Base-by-base conservation (phyloP, 106 monocot species). In the Agapanthus africanus region DNA sequence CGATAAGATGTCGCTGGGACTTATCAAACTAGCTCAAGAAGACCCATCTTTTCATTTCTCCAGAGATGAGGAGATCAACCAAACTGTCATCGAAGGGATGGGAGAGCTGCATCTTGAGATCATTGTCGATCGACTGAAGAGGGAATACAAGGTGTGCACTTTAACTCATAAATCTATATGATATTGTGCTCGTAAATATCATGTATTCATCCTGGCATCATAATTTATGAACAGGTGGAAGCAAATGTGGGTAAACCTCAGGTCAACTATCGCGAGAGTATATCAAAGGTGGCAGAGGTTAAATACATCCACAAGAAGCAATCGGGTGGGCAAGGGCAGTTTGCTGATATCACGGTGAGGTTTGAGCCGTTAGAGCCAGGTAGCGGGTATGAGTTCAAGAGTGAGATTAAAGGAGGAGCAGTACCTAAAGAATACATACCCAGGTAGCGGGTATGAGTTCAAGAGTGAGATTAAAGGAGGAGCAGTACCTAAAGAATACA, bases 1-100 rank as follows among this genome's bases (percentile, higher is more conserved):
- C 54, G 97, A 99, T 77, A 99, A 92, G 73, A 92, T 99, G 97
- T 83, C 97, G 31, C 42, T 66, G 54, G 97, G 97, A 21, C 74
- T 99, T 22, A 87, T 99, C 70, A 92, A 92, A 79, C 92, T 99
- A 57, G 92, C 89, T 31, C 97, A 90, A 77, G 97, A 99, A 77
- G 97, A 99, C 40, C 97, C 97, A 47, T 99, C 97, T 18, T 99
- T 99, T 59, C 97, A 99, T 76, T 99, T 99, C 59, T 99, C 97
- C 19, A 83, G 97, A 80, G 92, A 99, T 69, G 97, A 92, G 75
- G 97, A 99, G 66, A 90, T 80, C 50, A 99, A 92, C 82, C 97
- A 99, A 73, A 99, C 97, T 73, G 89, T 99, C 41, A 99, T 99
- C 73, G 97, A 99, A 90, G 97, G 97, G 62, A 99, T 99, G 97